Evolutionary conservation across 306 rosid genomes (phyloP), one percentile per base, ranked within the genome.

Genomic region (Dryas alaskensis): DNA sequence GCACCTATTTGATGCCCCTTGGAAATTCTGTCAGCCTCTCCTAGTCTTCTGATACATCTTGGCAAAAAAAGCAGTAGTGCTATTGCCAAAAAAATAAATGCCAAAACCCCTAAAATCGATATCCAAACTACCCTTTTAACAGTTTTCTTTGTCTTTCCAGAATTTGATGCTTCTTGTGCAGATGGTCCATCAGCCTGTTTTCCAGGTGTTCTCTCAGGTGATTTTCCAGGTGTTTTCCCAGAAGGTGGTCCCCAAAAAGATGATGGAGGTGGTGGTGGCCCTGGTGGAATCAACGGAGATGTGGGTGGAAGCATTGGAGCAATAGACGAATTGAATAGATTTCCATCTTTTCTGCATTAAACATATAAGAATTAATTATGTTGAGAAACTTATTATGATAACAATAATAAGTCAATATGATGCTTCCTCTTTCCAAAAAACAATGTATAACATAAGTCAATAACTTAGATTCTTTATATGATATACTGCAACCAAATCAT

Each of bases 311-410:
- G 70, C 12, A 82, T 51, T 14, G 96, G 90, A 76, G 92, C 82
- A 39, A 74, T 27, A 61, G 93, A 84, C 37, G 86, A 59, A 82
- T 86, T 85, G 73, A 90, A 90, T 13, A 69, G 97, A 79, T 93
- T 90, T 84, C 98, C 98, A 81, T 86, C 92, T 63, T 76, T 86
- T 72, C 98, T 93, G 98, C 84, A 82, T 27, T 51, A 74, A 22
- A 67, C 76, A 73, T 57, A 76, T 47, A 73, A 66, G 52, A 59
- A 73, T 75, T 76, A 49, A 62, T 62, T 49, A 79, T 8, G 48
- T 43, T 60, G 43, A 69, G 43, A 45, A 10, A 66, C 37, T 31
- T 31, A 31, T 31, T 31, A 31, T 31, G 37, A 31, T 31, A 31
- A 31, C 37, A 31, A 31, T 31, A 31, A 31, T 31, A 31, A 31